Evolutionary conservation across 257 asterid genomes (phyloP).

Genomic region (Solanum gandarillasii): DNA sequence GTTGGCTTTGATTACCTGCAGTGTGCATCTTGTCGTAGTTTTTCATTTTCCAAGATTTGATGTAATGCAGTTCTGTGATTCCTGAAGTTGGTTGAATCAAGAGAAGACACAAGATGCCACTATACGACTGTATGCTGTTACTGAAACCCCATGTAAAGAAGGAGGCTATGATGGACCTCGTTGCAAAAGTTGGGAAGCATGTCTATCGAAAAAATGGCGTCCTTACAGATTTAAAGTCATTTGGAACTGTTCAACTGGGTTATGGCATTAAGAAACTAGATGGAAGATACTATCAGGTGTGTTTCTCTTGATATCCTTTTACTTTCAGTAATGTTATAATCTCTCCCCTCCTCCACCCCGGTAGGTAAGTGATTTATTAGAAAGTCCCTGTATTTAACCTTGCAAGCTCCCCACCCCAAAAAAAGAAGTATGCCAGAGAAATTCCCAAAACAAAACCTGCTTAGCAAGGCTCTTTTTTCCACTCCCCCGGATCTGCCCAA

Average conservation of each 20-base stretch:
- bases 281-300: constrained; percentile 74
- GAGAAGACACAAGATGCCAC: constrained; percentile 49
- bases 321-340: not conserved
- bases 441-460: too few species aligned
- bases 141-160: constrained; percentile 44
- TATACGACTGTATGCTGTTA: constrained; percentile 85
- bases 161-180: constrained; percentile 39
- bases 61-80: not conserved
- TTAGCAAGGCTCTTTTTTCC: not conserved
- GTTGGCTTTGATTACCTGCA: not conserved
- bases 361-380: too few species aligned
- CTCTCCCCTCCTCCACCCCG: too few species aligned
- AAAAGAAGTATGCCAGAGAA: too few species aligned
- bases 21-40: not conserved
- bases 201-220: constrained; percentile 68
- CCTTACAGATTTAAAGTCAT: constrained; percentile 41
- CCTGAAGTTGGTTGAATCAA: not conserved
- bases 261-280: constrained; percentile 84
- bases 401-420: too few species aligned
- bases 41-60: not conserved
- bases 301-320: not conserved
- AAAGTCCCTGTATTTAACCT: too few species aligned
- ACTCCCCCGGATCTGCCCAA: not conserved
- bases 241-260: constrained; percentile 62
- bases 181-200: constrained; percentile 54